Evolutionary conservation across 148 eudicot species (phyloP), one percentile per base, ranked within the genome.

Genomic region (Rhododendron ovatum): DNA sequence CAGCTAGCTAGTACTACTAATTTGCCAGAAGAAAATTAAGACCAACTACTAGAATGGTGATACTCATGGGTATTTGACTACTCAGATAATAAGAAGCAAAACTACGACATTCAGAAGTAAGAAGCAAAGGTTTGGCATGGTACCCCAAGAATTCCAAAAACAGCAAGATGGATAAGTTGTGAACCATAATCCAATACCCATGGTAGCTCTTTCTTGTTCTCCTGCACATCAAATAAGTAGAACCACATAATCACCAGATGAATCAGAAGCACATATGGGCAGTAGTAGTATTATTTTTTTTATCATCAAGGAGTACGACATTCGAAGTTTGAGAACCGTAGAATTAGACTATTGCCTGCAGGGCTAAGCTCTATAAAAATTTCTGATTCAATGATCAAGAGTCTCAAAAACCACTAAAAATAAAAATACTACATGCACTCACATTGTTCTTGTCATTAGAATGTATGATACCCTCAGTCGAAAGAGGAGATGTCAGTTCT

Each of bases 61-160:
- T 55, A 55, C 61, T 55, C 61, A 55, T 55, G 4, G 20, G 61
- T 55, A 55, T 17, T 55, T 55, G 61, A 17, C 22, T 55, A 55
- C 6, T 15, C 18, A 39, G 61, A 55, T 47, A 15, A 55, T 17
- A 17, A 55, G 61, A 15, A 55, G 22, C 61, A 55, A 55, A 55
- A 55, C 61, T 55, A 15, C 7, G 7, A 15, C 61, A 55, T 55
- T 55, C 20, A 55, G 61, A 55, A 15, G 61, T 50, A 13, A 85
- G 22, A 85, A 4, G 35, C n/a, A 43, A 69, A 74, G 12, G 41
- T 45, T 30, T 9, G 83, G 86, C 39, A 59, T 4, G 61, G 77
- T 87, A 90, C 97, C 97, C 98, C 94, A 79, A 93, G 91, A 87
- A 95, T 92, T 79, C 98, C 98, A 84, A 93, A 93, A 48, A 93